Evolutionary conservation across 805 yeast species (phyloP).

Genomic region (Candida sonorensis): DNA sequence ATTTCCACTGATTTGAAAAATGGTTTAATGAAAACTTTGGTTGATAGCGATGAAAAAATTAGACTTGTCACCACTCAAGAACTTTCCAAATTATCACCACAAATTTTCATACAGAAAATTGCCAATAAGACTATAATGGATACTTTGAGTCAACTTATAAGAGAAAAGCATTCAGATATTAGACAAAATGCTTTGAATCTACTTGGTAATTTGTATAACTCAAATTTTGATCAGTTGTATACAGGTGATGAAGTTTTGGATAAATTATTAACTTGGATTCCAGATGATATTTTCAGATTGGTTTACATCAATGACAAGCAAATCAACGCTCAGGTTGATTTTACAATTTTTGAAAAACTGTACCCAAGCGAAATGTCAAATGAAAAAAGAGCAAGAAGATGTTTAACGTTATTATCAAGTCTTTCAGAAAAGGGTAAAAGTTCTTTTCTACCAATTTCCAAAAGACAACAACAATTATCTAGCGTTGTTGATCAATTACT

Average conservation of each 20-base stretch:
- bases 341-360: constrained; percentile 49
- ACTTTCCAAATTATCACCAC: constrained; percentile 39
- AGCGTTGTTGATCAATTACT: constrained; percentile 44
- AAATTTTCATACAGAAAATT: constrained; percentile 40
- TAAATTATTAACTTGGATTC: constrained; percentile 42
- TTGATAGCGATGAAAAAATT: constrained; percentile 72
- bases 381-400: constrained; percentile 41
- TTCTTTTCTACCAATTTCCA: constrained; percentile 62
- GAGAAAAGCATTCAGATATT: constrained; percentile 65
- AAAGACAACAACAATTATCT: constrained; percentile 59
- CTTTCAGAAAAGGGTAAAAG: constrained; percentile 53
- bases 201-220: constrained; percentile 49
- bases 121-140: constrained; percentile 40
- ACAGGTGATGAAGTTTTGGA: constrained; percentile 24
- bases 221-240: constrained; percentile 29
- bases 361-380: constrained; percentile 45
- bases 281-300: constrained; percentile 56
- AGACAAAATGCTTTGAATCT: constrained; percentile 52
- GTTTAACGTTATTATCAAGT: constrained; percentile 39
- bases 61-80: constrained; percentile 54
- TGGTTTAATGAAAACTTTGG: constrained; percentile 60
- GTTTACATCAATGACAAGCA: constrained; percentile 66
- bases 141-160: constrained; percentile 53
- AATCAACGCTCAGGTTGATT: constrained; percentile 62
- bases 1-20: constrained; percentile 43